These are phyloP conservation scores for Nakazawaea pomicola DNA, from an alignment of 805 yeast species.

Conservation along the genomic window DNA sequence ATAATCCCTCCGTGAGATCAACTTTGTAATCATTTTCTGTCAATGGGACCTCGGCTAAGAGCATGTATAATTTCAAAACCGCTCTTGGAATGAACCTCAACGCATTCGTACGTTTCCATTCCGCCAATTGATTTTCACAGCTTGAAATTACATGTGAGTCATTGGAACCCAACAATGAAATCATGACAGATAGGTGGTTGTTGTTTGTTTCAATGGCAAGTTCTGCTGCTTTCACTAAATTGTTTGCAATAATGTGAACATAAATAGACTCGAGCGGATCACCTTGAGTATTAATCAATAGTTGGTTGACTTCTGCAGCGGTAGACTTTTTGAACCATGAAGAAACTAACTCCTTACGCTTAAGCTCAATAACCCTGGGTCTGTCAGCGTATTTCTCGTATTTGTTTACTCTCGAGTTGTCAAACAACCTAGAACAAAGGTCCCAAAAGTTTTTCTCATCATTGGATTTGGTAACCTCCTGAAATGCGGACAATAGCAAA, in stretches of 20 bases:
- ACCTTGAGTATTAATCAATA: constrained; percentile 19
- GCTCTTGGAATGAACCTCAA: constrained; percentile 44
- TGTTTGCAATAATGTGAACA: constrained; percentile 45
- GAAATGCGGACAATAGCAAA: constrained; percentile 20
- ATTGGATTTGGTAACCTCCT: constrained; percentile 10
- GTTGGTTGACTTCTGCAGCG: constrained; percentile 26
- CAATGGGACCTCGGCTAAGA: constrained; percentile 51
- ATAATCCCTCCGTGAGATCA: constrained; percentile 38
- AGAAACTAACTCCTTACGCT: constrained; percentile 42
- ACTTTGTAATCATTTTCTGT: constrained; percentile 23
- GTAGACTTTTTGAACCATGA: constrained; percentile 53
- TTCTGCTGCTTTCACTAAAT: constrained; percentile 56
- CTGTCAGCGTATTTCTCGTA: background rate
- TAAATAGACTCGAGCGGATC: constrained; percentile 50
- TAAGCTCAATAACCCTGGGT: constrained; percentile 6
- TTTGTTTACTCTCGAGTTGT: constrained; percentile 21
- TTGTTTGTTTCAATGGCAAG: constrained; percentile 58
- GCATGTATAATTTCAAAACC: constrained; percentile 54
- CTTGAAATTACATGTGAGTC: constrained; percentile 48
- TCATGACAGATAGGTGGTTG: constrained; percentile 62
- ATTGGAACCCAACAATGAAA: constrained; percentile 70
- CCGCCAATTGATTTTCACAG: constrained; percentile 58
- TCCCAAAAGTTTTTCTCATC: constrained; percentile 39
- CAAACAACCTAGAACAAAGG: constrained; percentile 63
- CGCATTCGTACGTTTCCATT: constrained; percentile 52